Evolutionary conservation across 352 stramenopile species (phyloP).

Genomic region (Phytopythium ostracodes): DNA sequence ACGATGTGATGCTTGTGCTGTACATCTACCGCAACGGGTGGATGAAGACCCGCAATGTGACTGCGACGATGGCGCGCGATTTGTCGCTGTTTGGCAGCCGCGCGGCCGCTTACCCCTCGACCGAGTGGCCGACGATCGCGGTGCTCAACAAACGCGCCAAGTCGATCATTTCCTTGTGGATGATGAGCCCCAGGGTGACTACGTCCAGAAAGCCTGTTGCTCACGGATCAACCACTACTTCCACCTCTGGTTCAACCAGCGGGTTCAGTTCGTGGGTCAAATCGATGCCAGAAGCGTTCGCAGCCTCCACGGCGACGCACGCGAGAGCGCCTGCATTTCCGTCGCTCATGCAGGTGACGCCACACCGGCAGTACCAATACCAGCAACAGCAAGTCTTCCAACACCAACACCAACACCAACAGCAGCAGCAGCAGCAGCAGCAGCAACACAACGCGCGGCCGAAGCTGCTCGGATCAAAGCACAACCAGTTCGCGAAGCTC

Average conservation of each 20-base stretch:
- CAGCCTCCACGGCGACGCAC: not conserved
- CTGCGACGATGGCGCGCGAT: slow-evolving; percentile 28
- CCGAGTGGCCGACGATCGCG: slow-evolving; percentile 44
- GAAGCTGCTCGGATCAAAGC: slow-evolving; percentile 18
- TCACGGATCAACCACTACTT: not conserved
- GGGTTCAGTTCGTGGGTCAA: not conserved
- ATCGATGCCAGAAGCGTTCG: not conserved
- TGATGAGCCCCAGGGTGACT: slow-evolving; percentile 11
- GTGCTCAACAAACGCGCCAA: slow-evolving; percentile 54
- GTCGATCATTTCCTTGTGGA: slow-evolving; percentile 48
- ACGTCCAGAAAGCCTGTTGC: not conserved
- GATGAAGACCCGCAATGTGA: slow-evolving; percentile 46
- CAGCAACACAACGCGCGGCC: not conserved
- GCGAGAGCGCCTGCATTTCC: not conserved
- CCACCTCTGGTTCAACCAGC: not conserved
- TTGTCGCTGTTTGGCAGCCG: slow-evolving; percentile 58
- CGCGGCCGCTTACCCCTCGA: slow-evolving; percentile 15
- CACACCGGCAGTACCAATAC: not conserved
- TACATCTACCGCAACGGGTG: slow-evolving; percentile 69
- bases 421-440: not conserved
- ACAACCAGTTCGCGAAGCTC: slow-evolving; percentile 76
- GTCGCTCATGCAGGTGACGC: not conserved
- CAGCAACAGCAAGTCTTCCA: not conserved
- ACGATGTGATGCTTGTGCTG: slow-evolving; percentile 72
- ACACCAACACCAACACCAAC: not conserved